A percentile compares a stretch with the other conserved stretches of the same genome.
Evolutionary conservation across 1,139 yeast species (phyloP).

Genomic region (Geotrichum siamense): DNA sequence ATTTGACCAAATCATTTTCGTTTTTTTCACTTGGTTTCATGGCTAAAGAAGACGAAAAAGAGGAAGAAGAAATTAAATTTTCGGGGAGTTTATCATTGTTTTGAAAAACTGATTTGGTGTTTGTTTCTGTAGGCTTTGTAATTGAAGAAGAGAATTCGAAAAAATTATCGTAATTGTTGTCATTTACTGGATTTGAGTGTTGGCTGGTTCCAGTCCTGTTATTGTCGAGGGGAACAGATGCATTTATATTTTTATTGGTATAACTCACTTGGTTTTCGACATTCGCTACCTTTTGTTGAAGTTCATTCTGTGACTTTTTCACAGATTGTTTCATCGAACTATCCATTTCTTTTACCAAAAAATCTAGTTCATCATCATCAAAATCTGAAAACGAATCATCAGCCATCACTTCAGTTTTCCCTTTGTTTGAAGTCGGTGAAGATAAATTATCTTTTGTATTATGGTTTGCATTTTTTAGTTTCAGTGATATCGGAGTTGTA

Average conservation of each 20-base stretch:
- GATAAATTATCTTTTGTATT: neutral
- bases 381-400: constrained; percentile 8
- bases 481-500: neutral
- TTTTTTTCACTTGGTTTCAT: neutral
- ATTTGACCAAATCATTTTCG: neutral
- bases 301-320: neutral
- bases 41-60: no score
- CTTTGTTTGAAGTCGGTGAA: neutral
- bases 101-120: neutral
- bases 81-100: neutral
- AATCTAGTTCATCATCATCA: constrained; percentile 1
- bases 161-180: no score
- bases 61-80: neutral
- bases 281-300: no score
- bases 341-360: constrained; percentile 1
- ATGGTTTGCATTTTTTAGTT: neutral
- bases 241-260: neutral
- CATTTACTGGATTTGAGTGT: no score
- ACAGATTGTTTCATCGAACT: constrained; percentile 1
- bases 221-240: no score
- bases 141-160: no score
- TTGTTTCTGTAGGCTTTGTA: neutral
- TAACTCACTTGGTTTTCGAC: no score
- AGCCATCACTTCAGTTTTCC: neutral
- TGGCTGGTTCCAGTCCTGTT: no score